Evolutionary conservation across 306 rosid species (phyloP), one percentile per base, ranked within the genome.

Genomic region (Lablab purpureus): DNA sequence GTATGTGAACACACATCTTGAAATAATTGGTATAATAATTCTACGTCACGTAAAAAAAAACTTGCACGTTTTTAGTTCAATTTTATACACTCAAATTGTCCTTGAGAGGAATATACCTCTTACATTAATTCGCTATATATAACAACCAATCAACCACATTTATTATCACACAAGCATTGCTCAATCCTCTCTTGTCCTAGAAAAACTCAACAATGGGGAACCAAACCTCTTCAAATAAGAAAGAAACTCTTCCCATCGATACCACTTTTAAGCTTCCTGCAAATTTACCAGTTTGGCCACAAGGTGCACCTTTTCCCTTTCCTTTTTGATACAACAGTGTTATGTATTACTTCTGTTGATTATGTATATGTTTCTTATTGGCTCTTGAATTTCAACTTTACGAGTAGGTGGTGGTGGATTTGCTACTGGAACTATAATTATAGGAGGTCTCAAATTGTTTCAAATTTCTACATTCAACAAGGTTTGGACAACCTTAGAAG

Each of bases 381-480:
- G 25, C 3, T 6, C 27, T 1, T 58, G 67, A 74, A 27, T 47
- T 62, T 10, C 4, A 47, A 76, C 14, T 14, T 68, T 52, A 3
- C 10, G 40, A 62, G 22, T 54, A 76, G 85, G 85, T 28, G 85
- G 8, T 34, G 40, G 79, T 76, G 85, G 69, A 63, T 82, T 76
- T 77, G 85, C 78, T 19, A 76, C 45, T 71, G 82, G 85, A 76
- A 71, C 56, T 4, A 71, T 82, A 55, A 67, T 63, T 17, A 58
- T 77, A 3, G 85, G 75, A 27, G 85, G 19, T 3, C 11, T 82
- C 43, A 63, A 71, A 52, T 59, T 77, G 36, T 41, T 50, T 62
- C 82, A 82, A 77, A 77, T 82, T 15, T 82, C 82, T 76, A 76
- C 82, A 28, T 82, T 82, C 74, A 82, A 71, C 79, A 82, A 71